Evolutionary conservation across 805 yeast genomes (phyloP).

Genomic region (Pichia gijzeniarum): DNA sequence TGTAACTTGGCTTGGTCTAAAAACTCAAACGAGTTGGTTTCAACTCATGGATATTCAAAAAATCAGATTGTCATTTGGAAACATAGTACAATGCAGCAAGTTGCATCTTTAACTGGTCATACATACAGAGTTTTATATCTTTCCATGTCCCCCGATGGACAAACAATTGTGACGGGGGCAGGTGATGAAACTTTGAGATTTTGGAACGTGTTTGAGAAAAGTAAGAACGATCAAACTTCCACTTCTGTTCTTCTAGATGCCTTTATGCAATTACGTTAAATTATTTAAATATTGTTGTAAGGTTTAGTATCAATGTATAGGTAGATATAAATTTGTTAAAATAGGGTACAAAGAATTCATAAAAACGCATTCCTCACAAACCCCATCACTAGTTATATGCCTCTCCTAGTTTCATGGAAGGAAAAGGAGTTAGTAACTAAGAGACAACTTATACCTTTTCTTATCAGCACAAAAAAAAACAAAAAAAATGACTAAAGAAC

Average conservation of each 20-base stretch:
- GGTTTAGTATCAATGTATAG: background rate
- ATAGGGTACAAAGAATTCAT: background rate
- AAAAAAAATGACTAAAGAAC: too few relatives aligned
- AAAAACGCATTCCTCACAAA: background rate
- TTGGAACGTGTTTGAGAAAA: constrained; percentile 91
- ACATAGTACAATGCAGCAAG: constrained; percentile 85
- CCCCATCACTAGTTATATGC: too few relatives aligned
- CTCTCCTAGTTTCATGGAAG: too few relatives aligned
- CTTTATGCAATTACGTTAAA: constrained; percentile 60
- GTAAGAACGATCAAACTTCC: constrained; percentile 49
- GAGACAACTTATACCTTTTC: too few relatives aligned
- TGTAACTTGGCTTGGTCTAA: constrained; percentile 92
- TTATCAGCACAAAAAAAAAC: background rate
- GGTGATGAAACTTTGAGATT: constrained; percentile 95
- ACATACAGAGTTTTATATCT: constrained; percentile 86
- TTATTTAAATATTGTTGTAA: background rate
- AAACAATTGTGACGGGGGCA: constrained; percentile 95
- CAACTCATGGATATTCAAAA: constrained; percentile 90
- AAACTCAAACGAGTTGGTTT: constrained; percentile 85
- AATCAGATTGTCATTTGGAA: constrained; percentile 93
- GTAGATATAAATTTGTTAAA: background rate
- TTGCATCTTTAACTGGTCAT: constrained; percentile 91
- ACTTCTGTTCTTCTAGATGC: constrained; percentile 66
- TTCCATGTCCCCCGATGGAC: constrained; percentile 91
- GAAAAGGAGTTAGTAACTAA: too few relatives aligned